These are phyloP conservation scores for Herpotrichia juniperi DNA, from an alignment of 2,329 filamentous ascomycete species.

Conservation along the genomic window DNA sequence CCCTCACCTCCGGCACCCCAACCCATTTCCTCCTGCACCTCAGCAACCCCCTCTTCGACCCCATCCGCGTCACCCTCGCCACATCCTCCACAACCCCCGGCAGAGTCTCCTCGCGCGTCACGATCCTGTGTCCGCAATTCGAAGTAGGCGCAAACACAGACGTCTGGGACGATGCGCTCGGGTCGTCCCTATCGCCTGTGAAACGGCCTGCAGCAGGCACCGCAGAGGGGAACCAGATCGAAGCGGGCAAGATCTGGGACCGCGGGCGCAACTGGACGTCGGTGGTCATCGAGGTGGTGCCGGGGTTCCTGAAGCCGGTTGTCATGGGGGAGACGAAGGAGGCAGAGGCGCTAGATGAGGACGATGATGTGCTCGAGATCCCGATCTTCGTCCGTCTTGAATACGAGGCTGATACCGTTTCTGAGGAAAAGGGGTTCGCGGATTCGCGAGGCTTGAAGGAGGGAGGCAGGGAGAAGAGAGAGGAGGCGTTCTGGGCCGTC, in stretches of 20 bases:
- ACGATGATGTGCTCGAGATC: slow-evolving; percentile 79
- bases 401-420: slow-evolving; percentile 78
- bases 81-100: slow-evolving; percentile 64
- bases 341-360: slow-evolving; percentile 49
- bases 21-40: slow-evolving; percentile 87
- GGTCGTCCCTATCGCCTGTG: slow-evolving; percentile 49
- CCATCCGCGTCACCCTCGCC: slow-evolving; percentile 83
- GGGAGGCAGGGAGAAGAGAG: slow-evolving; percentile 73
- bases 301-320: slow-evolving; percentile 50
- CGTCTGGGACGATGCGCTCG: slow-evolving; percentile 87
- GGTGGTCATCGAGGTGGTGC: slow-evolving; percentile 88
- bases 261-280: slow-evolving; percentile 92
- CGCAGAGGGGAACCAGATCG: slow-evolving; percentile 55
- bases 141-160: slow-evolving; percentile 94
- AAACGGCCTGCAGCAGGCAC: slow-evolving; percentile 4
- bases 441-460: slow-evolving; percentile 59
- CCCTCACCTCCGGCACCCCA: slow-evolving; percentile 56
- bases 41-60: slow-evolving; percentile 92
- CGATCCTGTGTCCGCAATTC: slow-evolving; percentile 92
- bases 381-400: slow-evolving; percentile 92
- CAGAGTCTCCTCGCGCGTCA: slow-evolving; percentile 67
- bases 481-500: slow-evolving; percentile 95
- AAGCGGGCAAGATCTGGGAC: slow-evolving; percentile 97
- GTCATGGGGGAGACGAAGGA: slow-evolving; percentile 31
- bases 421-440: slow-evolving; percentile 48